Evolutionary conservation across 441 rosid genomes (phyloP).

Genomic region (Pelargonium myrrhifolium): DNA sequence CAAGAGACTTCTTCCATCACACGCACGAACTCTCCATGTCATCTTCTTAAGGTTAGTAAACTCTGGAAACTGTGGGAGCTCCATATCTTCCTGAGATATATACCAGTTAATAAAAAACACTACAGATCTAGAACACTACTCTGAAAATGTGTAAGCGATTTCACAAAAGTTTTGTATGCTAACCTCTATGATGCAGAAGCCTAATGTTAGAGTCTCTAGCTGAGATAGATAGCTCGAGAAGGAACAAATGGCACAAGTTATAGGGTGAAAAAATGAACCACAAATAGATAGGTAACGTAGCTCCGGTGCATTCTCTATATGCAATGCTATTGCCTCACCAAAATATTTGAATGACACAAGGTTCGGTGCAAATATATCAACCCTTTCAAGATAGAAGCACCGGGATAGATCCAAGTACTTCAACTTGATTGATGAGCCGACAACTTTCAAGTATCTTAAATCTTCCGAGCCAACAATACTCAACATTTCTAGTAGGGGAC

Average conservation of each 20-base stretch:
- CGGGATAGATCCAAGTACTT: conserved; percentile 16
- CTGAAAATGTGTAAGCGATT: not conserved
- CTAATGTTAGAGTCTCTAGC: conserved; percentile 14
- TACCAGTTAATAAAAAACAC: not conserved
- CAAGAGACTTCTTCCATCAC: conserved; percentile 10
- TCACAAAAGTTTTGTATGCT: not conserved
- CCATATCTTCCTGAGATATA: conserved; percentile 8
- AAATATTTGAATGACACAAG: conserved; percentile 15
- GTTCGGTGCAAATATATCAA: conserved; percentile 15
- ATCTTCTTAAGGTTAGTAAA: conserved; percentile 3
- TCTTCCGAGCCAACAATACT: conserved; percentile 2
- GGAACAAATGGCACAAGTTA: not conserved
- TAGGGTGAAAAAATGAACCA: conserved; percentile 6
- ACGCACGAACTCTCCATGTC: conserved; percentile 9
- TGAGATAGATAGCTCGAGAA: conserved; percentile 15
- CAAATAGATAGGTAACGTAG: conserved; percentile 12
- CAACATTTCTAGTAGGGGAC: conserved; percentile 17
- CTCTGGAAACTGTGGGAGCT: conserved; percentile 8
- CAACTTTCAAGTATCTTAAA: conserved; percentile 13
- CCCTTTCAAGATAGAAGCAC: not conserved
- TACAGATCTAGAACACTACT: not conserved
- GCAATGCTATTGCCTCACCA: not conserved
- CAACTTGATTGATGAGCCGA: conserved; percentile 11
- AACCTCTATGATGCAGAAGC: conserved; percentile 10
- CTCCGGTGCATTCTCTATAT: conserved; percentile 6